Evolutionary conservation across 768 basidiomycete species (phyloP).

Genomic region (Agaricus blazei): DNA sequence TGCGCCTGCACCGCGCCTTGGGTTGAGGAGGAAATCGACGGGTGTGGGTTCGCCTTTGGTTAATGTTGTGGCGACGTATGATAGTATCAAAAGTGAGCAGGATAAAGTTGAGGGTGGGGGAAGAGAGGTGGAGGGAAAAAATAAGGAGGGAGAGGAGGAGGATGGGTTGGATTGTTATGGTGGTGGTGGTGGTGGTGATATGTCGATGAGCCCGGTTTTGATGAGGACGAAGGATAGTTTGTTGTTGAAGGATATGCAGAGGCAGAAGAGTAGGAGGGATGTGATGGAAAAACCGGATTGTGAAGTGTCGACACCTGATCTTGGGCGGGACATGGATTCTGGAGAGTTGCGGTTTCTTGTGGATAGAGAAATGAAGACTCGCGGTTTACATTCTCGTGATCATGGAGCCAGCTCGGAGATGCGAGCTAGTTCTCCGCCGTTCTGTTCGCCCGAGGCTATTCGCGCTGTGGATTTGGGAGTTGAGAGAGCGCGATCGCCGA

Average conservation of each 20-base stretch:
- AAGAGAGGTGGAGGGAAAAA: no score
- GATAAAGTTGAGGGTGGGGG: background rate
- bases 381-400: background rate
- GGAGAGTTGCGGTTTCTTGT: background rate
- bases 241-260: background rate
- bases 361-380: background rate
- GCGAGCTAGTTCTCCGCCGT: background rate
- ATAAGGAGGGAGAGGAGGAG: no score
- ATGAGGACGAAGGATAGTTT: conserved; percentile 4
- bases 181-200: background rate
- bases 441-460: background rate
- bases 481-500: background rate
- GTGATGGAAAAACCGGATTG: background rate
- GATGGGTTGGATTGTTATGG: no score
- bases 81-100: background rate
- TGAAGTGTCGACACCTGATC: background rate
- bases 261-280: background rate
- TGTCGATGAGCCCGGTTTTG: background rate
- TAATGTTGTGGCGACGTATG: background rate
- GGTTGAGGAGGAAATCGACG: background rate
- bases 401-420: background rate
- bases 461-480: no score
- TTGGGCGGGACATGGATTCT: background rate
- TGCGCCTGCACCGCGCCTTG: background rate
- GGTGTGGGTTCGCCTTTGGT: conserved; percentile 1